Evolutionary conservation across 768 basidiomycete species (phyloP), one percentile per base, ranked within the genome.

Genomic region (Coprinellus aureogranulatus): DNA sequence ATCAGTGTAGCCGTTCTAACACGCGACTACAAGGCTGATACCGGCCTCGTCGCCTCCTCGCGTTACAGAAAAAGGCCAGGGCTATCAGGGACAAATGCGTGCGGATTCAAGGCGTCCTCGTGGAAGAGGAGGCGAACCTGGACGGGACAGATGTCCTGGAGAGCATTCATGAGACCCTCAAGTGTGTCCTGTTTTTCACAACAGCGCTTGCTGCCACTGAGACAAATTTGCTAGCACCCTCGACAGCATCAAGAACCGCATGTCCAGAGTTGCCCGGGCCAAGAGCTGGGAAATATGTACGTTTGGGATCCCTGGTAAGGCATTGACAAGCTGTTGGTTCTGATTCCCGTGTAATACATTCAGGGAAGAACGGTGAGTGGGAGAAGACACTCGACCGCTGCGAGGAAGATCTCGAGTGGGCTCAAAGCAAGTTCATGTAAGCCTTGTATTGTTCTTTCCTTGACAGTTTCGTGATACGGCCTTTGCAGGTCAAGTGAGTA

Each of bases 351-450:
- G n/a, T n/a, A n/a, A n/a, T n/a, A n/a, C n/a, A n/a, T 3, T 37
- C n/a, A 84, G 83, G 79, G 28, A 81, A 74, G 54, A 77, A 68
- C 26, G 65, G 65, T 1, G 79, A 81, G 22, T 82, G 84, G 37
- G 75, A 70, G 50, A 68, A 75, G n/a, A 76, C 76, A 5, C 72
- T 84, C 37, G 75, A 77, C 41, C 67, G 65, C 53, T 83, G 76
- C 57, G 65, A 75, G 34, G 63, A 64, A 16, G 79, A 83, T 20
- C 67, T 84, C 27, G 67, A 78, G 20, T 64, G 63, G 8, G 75
- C 76, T 5, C 72, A 82, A 60, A 70, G 71, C 31, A 66, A 72
- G 28, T 74, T 83, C 59, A 81, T 52, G 82, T 81, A 57, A 42
- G 71, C 62, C 22, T 44, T 41, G 30, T 47, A 4, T 30, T 47